Base-by-base conservation (phyloP, 805 yeast species). In the Saturnispora bothae region DNA sequence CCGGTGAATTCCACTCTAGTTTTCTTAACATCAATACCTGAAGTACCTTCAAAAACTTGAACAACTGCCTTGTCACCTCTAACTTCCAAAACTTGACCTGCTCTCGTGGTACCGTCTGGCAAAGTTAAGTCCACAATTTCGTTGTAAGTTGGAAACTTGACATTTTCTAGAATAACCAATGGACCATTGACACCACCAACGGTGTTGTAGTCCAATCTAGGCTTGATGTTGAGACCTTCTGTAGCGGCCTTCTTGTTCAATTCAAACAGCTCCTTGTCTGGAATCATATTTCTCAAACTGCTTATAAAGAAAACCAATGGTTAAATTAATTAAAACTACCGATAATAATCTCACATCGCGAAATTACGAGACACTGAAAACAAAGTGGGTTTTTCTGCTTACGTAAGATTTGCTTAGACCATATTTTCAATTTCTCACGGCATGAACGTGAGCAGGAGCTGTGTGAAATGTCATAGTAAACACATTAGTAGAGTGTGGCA, bases 151-250 rank as follows among this genome's bases (percentile, higher is more conserved):
- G 94, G 94, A 60, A 77, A 81, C 61, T 82, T 83, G 53, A 83
- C 92, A 47, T 83, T 79, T 58, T 83, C 89, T 50, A 83, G 65
- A 50, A 83, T 88, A 44, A 92, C 98, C 60, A 92, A 74, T 4
- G 99, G 99, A 46, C 99, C 99, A 63, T 94, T 92, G 54, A 92
- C 94, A 62, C 97, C 97, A 39, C 89, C 89, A 44, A 92, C 98
- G 22, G 98, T 92, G 69, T 92, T 92, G 66, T 92, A 92, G 53
- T 79, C 82, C 52, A 83, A 59, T 65, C 95, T 78, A 43, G 97
- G 97, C 59, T 84, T 80, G 56, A 88, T 78, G 47, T 83, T 78
- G 68, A 86, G 86, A 50, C 94, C 94, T 58, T 85, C 81, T 41
- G 88, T 82, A 38, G 79, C 96, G 34, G 97, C 96, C 60, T 76